phyloP scores from a whole-genome alignment of 108 stramenopile genomes.

The Nitzschia sp. region DNA sequence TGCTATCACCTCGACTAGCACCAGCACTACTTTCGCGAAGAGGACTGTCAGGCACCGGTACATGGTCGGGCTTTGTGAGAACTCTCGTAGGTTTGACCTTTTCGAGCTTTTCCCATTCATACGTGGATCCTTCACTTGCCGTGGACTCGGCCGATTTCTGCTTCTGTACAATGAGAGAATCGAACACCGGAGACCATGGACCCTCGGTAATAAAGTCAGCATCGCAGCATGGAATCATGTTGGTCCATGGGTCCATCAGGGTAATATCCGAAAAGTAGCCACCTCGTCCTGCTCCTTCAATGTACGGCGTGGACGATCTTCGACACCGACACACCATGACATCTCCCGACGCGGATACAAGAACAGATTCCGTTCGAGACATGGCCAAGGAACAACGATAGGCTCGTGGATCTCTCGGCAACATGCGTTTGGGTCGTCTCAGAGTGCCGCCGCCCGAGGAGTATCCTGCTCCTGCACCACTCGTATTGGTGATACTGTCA shows the following conservation, averaged over 20 bases:
- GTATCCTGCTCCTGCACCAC: too few relatives aligned
- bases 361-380: constrained; percentile 56
- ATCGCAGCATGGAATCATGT: constrained; percentile 30
- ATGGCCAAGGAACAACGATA: constrained; percentile 38
- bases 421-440: constrained; percentile 19
- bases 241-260: constrained; percentile 18
- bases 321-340: constrained; percentile 67
- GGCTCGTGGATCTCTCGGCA: constrained; percentile 16
- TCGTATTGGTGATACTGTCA: not conserved
- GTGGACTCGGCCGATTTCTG: constrained; percentile 9
- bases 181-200: constrained; percentile 33
- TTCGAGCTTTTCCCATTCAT: constrained; percentile 33
- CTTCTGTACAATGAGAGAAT: not conserved
- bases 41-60: not conserved
- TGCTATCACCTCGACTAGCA: too few relatives aligned
- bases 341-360: constrained; percentile 69
- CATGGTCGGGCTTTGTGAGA: not conserved
- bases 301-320: constrained; percentile 37
- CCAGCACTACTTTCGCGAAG: not conserved
- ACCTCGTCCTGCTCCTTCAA: not conserved
- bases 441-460: too few relatives aligned
- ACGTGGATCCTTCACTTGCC: constrained; percentile 23
- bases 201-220: constrained; percentile 22
- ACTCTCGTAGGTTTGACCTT: not conserved
- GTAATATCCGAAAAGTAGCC: not conserved